Conservation (phyloP, 2,329 filamentous ascomycete genomes). For the Didymella pomorum region DNA sequence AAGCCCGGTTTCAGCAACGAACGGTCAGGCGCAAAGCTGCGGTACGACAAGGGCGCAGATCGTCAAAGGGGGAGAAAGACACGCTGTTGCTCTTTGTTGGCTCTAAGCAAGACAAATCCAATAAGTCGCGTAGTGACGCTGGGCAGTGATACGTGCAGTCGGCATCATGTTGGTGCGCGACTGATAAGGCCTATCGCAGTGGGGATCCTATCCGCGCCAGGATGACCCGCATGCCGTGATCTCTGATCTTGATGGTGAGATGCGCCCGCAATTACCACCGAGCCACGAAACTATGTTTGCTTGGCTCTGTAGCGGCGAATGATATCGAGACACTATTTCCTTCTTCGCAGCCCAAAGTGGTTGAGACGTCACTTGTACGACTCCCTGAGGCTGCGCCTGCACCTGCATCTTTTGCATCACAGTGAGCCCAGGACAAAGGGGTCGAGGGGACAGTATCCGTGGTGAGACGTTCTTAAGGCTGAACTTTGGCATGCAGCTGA, state of each 20-base stretch:
- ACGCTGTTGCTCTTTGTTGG: conserved; percentile 8
- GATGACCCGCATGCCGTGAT: conserved; percentile 17
- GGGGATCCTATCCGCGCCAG: neutral
- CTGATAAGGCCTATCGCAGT: conserved; percentile 18
- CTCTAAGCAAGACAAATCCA: neutral
- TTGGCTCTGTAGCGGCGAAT: conserved; percentile 1
- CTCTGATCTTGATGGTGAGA: conserved; percentile 25
- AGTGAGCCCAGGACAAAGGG: neutral
- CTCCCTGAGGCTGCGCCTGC: neutral
- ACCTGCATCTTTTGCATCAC: neutral
- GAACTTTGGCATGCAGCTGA: conserved; percentile 8
- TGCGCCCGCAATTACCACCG: conserved; percentile 23
- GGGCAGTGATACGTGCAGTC: conserved; percentile 10
- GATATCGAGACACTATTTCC: neutral
- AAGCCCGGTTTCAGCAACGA: conserved; percentile 27
- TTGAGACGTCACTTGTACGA: neutral
- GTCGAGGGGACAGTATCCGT: neutral
- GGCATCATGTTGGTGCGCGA: conserved; percentile 9
- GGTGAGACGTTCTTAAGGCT: conserved; percentile 1
- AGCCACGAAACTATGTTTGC: conserved; percentile 3
- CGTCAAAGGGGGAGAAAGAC: conserved; percentile 1
- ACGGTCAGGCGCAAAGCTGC: conserved; percentile 25
- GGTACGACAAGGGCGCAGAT: conserved; percentile 22
- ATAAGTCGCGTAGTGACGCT: neutral
- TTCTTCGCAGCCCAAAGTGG: neutral